Evolutionary conservation across 2,329 filamentous ascomycete genomes (phyloP).

Genomic region (Xylariaceae sp.): DNA sequence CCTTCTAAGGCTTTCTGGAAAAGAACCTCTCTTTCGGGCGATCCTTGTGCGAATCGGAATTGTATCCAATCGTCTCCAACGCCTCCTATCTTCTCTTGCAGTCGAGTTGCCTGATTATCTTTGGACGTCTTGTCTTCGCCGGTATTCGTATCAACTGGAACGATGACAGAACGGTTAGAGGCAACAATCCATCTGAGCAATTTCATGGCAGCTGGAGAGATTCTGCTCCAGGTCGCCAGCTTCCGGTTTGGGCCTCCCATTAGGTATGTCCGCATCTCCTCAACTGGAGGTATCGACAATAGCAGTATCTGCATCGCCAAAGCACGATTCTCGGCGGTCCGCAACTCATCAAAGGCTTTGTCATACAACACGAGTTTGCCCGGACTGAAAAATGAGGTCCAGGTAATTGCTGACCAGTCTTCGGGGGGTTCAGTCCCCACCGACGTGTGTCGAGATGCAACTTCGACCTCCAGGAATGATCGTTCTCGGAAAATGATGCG

Average conservation of each 20-base stretch:
- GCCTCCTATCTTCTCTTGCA: slow-evolving; percentile 54
- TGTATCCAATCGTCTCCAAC: slow-evolving; percentile 65
- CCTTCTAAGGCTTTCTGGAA: slow-evolving; percentile 62
- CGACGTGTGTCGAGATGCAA: slow-evolving; percentile 18
- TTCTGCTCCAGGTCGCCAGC: slow-evolving; percentile 45
- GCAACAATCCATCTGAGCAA: slow-evolving; percentile 84
- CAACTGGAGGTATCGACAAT: slow-evolving; percentile 57
- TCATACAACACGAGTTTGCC: slow-evolving; percentile 41
- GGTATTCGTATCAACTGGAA: slow-evolving; percentile 59
- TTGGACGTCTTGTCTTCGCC: slow-evolving; percentile 15
- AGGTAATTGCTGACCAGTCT: slow-evolving; percentile 1
- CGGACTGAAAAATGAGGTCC: not conserved
- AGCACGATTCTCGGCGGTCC: slow-evolving; percentile 38
- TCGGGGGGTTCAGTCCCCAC: not conserved
- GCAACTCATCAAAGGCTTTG: slow-evolving; percentile 55
- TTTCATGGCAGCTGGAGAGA: slow-evolving; percentile 63
- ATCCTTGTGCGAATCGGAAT: slow-evolving; percentile 83
- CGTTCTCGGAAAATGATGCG: slow-evolving; percentile 11
- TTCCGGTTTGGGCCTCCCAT: slow-evolving; percentile 33
- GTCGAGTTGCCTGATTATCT: slow-evolving; percentile 12
- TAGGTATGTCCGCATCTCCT: slow-evolving; percentile 52
- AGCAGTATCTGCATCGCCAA: slow-evolving; percentile 50
- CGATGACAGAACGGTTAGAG: slow-evolving; percentile 82
- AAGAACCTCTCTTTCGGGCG: slow-evolving; percentile 77
- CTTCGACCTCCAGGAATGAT: slow-evolving; percentile 10